Evolutionary conservation across 345 rosid genomes (phyloP).

Genomic region (Litchi chinensis): DNA sequence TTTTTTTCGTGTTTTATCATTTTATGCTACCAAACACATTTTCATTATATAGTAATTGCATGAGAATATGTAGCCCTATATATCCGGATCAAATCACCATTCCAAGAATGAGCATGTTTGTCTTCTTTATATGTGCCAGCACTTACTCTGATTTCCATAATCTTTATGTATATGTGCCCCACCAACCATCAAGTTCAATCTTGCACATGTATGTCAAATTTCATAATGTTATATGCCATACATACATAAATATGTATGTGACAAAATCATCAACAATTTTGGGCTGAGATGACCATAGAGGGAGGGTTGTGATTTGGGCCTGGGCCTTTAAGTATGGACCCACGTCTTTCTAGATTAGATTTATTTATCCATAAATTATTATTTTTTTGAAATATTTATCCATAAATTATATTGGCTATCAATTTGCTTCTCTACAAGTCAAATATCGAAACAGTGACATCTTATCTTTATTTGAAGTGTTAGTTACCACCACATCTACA

Average conservation of each 20-base stretch:
- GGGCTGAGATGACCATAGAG: not conserved
- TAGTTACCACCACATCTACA: too few species aligned
- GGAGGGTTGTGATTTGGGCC: not conserved
- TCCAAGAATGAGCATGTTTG: slow-evolving; percentile 52
- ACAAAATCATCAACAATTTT: not conserved
- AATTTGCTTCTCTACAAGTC: too few species aligned
- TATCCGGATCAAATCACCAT: slow-evolving; percentile 34
- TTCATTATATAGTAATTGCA: slow-evolving; percentile 11
- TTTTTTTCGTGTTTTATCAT: not conserved
- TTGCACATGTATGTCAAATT: not conserved
- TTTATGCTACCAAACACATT: slow-evolving; percentile 17
- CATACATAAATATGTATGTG: not conserved
- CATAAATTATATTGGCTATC: too few species aligned
- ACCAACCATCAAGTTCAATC: too few species aligned
- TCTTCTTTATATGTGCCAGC: slow-evolving; percentile 22
- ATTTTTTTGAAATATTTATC: too few species aligned
- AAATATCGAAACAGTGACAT: too few species aligned
- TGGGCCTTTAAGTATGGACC: not conserved
- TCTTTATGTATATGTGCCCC: not conserved
- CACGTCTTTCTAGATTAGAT: too few species aligned
- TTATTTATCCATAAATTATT: too few species aligned
- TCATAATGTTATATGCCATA: not conserved
- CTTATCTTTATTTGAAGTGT: too few species aligned
- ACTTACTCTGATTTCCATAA: not conserved
- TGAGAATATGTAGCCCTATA: slow-evolving; percentile 30